Conservation (phyloP, 805 yeast species). For the Barnettozyma siamensis region DNA sequence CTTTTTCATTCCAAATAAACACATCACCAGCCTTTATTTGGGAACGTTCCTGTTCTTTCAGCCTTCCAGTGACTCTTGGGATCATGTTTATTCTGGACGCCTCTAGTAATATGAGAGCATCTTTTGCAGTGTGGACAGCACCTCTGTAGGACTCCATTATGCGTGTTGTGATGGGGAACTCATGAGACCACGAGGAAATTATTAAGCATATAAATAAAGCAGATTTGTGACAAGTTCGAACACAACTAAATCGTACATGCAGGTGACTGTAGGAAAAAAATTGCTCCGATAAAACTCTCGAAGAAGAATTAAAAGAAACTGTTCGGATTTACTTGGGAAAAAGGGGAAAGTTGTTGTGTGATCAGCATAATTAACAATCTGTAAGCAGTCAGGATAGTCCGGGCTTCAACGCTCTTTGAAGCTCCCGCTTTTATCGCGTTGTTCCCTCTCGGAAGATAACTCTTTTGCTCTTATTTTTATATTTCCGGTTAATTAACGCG, state of each 20-base stretch:
- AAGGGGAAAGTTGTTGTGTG: too few species aligned
- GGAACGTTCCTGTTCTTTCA: constrained; percentile 45
- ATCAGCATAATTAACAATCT: too few species aligned
- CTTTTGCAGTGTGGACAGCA: constrained; percentile 47
- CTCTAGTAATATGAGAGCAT: constrained; percentile 60
- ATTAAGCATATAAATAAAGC: constrained; percentile 2
- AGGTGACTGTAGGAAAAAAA: background rate
- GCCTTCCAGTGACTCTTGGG: constrained; percentile 54
- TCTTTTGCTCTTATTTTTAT: too few species aligned
- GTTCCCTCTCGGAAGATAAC: background rate
- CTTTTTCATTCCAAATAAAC: constrained; percentile 67
- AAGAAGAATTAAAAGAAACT: too few species aligned
- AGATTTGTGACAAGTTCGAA: constrained; percentile 3
- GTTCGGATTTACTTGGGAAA: too few species aligned
- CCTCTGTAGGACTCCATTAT: constrained; percentile 60
- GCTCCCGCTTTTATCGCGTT: too few species aligned
- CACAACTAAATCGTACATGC: constrained; percentile 1
- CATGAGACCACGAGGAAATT: background rate
- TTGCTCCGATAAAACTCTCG: constrained; percentile 5
- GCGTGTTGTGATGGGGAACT: too few species aligned
- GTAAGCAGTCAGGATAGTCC: too few species aligned
- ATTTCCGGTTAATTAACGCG: background rate
- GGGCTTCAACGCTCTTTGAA: too few species aligned
- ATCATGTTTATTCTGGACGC: constrained; percentile 53
- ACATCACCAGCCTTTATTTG: constrained; percentile 53